phyloP scores from a whole-genome alignment of 164 flowering plant species.

The Macadamia tetraphylla region DNA sequence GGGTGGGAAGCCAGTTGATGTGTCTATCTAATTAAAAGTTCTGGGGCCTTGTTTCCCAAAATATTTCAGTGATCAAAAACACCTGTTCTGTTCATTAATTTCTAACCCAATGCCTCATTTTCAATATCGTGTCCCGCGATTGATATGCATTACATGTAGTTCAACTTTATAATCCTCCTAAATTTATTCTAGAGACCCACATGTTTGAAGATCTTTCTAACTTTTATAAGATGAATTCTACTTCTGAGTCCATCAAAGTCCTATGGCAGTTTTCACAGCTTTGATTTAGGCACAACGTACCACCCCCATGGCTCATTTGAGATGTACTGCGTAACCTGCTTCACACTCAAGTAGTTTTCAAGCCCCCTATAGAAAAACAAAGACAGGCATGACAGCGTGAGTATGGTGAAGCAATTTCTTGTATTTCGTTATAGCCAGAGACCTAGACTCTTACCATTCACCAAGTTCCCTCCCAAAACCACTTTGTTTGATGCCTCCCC shows the following conservation, averaged over 20 bases:
- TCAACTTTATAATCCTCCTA: too few relatives aligned
- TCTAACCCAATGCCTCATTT: not conserved
- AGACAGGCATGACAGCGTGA: not conserved
- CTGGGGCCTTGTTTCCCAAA: not conserved
- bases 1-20: too few relatives aligned
- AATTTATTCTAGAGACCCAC: too few relatives aligned
- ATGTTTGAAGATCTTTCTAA: too few relatives aligned
- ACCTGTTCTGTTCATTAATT: not conserved
- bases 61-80: too few relatives aligned
- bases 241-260: too few relatives aligned
- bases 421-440: not conserved
- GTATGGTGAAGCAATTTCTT: too few relatives aligned
- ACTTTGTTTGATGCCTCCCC: constrained; percentile 97
- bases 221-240: too few relatives aligned
- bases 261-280: constrained; percentile 34
- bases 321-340: constrained; percentile 85
- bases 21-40: too few relatives aligned
- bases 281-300: constrained; percentile 69
- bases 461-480: constrained; percentile 98
- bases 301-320: constrained; percentile 90
- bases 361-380: constrained; percentile 63
- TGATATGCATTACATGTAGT: too few relatives aligned
- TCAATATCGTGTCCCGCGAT: too few relatives aligned
- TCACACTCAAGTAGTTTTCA: constrained; percentile 84
- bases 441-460: constrained; percentile 56